Percentiles rank a stretch among this genome's conserved stretches.
Conservation (phyloP, 768 basidiomycete species). For the Psilocybe cubensis region DNA sequence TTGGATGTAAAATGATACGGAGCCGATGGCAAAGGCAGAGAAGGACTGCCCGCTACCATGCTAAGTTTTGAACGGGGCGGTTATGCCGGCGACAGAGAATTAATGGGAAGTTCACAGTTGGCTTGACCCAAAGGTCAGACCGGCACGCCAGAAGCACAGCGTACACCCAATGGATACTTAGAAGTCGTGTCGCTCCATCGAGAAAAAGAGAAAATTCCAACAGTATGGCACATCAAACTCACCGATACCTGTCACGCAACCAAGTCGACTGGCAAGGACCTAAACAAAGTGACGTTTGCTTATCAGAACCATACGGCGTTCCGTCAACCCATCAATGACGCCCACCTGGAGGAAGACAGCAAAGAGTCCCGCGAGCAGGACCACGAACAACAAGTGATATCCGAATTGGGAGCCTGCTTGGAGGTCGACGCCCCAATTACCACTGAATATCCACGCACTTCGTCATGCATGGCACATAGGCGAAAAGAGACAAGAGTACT, state of each 20-base stretch:
- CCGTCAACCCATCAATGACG: constrained; percentile 1
- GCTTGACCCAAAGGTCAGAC: background rate
- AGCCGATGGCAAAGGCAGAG: constrained; percentile 4
- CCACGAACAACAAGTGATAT: constrained; percentile 84
- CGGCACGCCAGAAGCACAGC: background rate
- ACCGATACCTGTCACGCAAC: constrained; percentile 84
- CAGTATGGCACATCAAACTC: constrained; percentile 21
- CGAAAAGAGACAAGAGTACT: constrained; percentile 30
- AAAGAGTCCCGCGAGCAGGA: constrained; percentile 81
- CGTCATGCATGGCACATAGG: constrained; percentile 8
- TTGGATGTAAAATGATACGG: constrained; percentile 10
- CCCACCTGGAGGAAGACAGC: constrained; percentile 82
- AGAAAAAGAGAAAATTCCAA: constrained; percentile 1
- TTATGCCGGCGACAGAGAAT: background rate
- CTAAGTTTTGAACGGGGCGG: constrained; percentile 1
- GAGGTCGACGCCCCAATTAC: constrained; percentile 91
- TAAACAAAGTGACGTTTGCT: constrained; percentile 26
- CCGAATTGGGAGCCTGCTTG: constrained; percentile 87
- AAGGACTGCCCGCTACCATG: background rate
- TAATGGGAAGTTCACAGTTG: background rate
- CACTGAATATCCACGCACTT: constrained; percentile 39
- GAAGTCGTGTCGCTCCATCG: background rate
- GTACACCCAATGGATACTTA: background rate
- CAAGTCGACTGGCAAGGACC: constrained; percentile 80
- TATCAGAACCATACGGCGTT: background rate